Conservation (phyloP, 768 basidiomycete species). For the Psilocybe cubensis region DNA sequence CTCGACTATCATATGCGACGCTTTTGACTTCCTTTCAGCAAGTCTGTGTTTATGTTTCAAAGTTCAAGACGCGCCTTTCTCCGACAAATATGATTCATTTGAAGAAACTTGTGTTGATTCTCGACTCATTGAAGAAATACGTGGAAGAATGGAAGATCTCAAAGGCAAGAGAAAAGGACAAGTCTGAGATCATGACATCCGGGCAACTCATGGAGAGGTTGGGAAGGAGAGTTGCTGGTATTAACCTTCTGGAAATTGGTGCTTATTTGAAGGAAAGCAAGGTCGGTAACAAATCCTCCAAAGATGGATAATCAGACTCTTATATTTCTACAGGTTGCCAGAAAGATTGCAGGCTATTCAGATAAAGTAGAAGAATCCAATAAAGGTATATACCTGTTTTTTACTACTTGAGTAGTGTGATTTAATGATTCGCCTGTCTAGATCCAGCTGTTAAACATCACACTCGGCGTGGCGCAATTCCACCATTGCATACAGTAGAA, state of each 20-base stretch:
- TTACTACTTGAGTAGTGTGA: neutral
- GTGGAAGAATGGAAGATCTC: conserved; percentile 55
- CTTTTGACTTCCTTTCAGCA: conserved; percentile 72
- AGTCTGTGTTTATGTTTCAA: conserved; percentile 73
- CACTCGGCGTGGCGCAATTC: conserved; percentile 49
- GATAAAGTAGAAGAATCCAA: conserved; percentile 58
- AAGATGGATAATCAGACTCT: neutral
- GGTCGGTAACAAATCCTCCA: conserved; percentile 41
- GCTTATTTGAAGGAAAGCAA: conserved; percentile 83
- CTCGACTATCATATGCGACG: conserved; percentile 57
- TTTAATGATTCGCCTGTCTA: neutral
- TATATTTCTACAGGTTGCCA: conserved; percentile 51
- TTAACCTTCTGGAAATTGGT: conserved; percentile 86
- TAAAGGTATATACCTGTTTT: conserved; percentile 29
- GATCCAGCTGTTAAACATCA: conserved; percentile 20
- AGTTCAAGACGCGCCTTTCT: conserved; percentile 79
- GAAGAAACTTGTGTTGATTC: conserved; percentile 73
- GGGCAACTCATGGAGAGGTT: conserved; percentile 65
- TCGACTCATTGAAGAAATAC: conserved; percentile 70
- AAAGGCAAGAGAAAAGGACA: conserved; percentile 27
- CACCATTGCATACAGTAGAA: conserved; percentile 83
- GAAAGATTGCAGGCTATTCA: conserved; percentile 86
- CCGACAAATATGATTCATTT: conserved; percentile 77
- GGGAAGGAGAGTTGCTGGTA: conserved; percentile 68
- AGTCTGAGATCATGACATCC: conserved; percentile 69